Evolutionary conservation across 371 early-diverging fungal genomes (phyloP), one percentile per base, ranked within the genome.

Genomic region (Mucor piriformis): DNA sequence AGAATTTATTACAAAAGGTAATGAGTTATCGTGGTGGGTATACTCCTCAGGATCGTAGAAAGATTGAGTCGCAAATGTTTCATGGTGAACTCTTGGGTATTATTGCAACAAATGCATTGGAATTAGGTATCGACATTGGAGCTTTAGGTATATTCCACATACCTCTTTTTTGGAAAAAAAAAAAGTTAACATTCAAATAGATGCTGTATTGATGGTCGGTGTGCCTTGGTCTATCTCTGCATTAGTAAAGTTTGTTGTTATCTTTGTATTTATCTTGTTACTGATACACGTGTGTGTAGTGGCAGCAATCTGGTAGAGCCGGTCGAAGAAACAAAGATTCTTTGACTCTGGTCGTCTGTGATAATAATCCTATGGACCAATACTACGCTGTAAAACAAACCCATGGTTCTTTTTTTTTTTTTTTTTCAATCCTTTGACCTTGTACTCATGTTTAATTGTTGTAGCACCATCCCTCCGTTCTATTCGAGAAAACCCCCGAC

Each of bases 121-220:
- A 90, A 56, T 59, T 90, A 15, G 91, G 91, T 12, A 77, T 90
- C 6, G 88, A 90, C 65, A 83, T 90, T 49, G 91, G 91, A 2
- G 51, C 67, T 11, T 62, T 85, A 23, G 84, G 79, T 75, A 75
- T 20, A 18, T 34, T n/a, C 13, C 18, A 3, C 16, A n/a, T 15
- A 2, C 38, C 11, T 52, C 11, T 4, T 24, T 24, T 24, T 29
- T 29, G 29, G 6, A 6, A 29, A 29, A 29, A 29, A 29, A 29
- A 8, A 29, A 29, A 29, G 4, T 29, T 29, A 29, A 29, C 29
- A 6, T 18, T 24, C 12, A 7, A 15, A 24, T 42, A 70, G 88
- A 88, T 62, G 83, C 82, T 6, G 83, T 83, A 1, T 12, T 88
- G 0, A 84, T 85, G 76, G 40, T 84, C 12, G 88, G 88, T 1